A percentile compares a stretch with the other conserved stretches of the same genome.
Evolutionary conservation across 371 early-diverging fungal species (phyloP).

Genomic region (Vairimorpha necatrix): DNA sequence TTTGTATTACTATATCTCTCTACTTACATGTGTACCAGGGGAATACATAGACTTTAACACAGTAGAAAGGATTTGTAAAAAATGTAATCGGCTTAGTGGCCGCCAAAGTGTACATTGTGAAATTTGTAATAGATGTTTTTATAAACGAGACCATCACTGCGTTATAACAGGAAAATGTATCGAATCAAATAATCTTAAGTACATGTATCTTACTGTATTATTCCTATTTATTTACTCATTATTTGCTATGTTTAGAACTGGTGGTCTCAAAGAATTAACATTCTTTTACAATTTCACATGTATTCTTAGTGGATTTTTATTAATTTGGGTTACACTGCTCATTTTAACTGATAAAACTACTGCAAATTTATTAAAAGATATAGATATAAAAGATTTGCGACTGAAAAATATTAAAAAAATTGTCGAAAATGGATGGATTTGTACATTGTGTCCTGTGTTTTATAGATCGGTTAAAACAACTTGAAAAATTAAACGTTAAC

Average conservation of each 20-base stretch:
- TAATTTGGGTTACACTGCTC: slow-evolving; percentile 27
- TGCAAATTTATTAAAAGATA: slow-evolving; percentile 16
- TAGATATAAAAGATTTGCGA: background rate
- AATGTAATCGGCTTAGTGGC: slow-evolving; percentile 55
- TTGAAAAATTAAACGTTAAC: no score
- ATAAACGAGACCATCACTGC: slow-evolving; percentile 65
- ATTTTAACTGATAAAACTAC: slow-evolving; percentile 41
- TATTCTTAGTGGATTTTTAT: slow-evolving; percentile 4
- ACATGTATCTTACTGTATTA: slow-evolving; percentile 31
- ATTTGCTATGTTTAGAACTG: background rate
- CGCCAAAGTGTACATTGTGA: slow-evolving; percentile 56
- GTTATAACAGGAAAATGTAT: slow-evolving; percentile 62
- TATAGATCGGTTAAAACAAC: background rate
- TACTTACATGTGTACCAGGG: slow-evolving; percentile 29
- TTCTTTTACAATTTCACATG: slow-evolving; percentile 17
- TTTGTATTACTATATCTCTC: slow-evolving; percentile 29
- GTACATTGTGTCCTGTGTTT: slow-evolving; percentile 20
- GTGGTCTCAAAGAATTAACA: background rate
- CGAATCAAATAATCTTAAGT: slow-evolving; percentile 50
- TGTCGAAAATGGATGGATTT: background rate
- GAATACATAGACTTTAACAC: slow-evolving; percentile 29
- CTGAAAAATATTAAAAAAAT: background rate
- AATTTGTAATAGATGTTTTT: slow-evolving; percentile 58
- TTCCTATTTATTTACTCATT: slow-evolving; percentile 24
- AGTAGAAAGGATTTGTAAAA: slow-evolving; percentile 52